Conservation (phyloP, 106 monocot genomes). For the Cymbidium sinense region DNA sequence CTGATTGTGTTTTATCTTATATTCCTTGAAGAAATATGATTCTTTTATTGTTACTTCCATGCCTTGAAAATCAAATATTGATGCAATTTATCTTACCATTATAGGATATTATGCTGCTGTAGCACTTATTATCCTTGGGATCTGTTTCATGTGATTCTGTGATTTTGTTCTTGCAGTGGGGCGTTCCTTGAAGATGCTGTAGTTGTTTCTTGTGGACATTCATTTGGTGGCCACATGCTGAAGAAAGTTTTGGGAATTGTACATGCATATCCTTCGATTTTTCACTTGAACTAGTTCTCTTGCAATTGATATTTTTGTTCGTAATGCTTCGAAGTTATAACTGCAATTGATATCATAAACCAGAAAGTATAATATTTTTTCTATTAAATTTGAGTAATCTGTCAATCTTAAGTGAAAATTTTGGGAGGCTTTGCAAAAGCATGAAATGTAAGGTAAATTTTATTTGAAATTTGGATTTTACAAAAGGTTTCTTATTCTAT, state of each 20-base stretch:
- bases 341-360: background rate
- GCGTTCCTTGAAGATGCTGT: slow-evolving; percentile 91
- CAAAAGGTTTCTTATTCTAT: background rate
- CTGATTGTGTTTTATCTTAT: background rate
- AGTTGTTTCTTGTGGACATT: slow-evolving; percentile 91
- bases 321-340: background rate
- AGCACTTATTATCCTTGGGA: background rate
- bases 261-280: slow-evolving; percentile 3
- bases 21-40: background rate
- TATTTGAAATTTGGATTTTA: background rate
- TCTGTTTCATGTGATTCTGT: background rate
- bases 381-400: background rate
- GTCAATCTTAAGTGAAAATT: background rate
- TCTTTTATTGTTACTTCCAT: background rate
- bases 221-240: slow-evolving; percentile 86
- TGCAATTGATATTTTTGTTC: background rate
- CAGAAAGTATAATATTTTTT: background rate
- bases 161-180: slow-evolving; percentile 45
- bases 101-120: background rate
- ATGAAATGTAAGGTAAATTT: background rate
- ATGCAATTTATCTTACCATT: background rate
- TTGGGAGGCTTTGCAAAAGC: background rate
- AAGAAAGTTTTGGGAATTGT: slow-evolving; percentile 87
- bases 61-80: background rate
- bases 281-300: background rate